Evolutionary conservation across 495 filamentous ascomycete genomes (phyloP).

Genomic region (Pyrenopolyporus hunteri): DNA sequence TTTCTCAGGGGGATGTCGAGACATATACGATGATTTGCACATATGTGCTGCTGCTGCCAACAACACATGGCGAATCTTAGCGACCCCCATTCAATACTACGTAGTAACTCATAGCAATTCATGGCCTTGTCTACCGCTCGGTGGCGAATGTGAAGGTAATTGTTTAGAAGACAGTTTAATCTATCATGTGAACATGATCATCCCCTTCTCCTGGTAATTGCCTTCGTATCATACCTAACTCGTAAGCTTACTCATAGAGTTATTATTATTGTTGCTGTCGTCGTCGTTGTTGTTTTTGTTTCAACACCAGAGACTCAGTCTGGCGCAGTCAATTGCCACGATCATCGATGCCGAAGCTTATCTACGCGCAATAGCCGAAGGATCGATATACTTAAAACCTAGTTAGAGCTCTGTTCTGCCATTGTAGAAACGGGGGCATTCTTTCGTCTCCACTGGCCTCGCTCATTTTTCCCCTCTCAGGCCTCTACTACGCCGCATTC

Average conservation of each 20-base stretch:
- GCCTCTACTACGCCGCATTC: neutral
- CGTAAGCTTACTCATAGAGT: too few relatives aligned
- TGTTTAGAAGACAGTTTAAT: too few relatives aligned
- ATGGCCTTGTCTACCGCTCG: too few relatives aligned
- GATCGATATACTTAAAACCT: conserved; percentile 23
- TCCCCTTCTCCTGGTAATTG: too few relatives aligned
- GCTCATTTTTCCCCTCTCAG: neutral
- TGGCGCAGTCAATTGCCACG: neutral
- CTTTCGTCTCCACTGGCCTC: neutral
- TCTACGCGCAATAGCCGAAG: conserved; percentile 13
- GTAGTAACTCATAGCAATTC: too few relatives aligned
- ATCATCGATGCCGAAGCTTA: conserved; percentile 20
- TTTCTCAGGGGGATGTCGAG: neutral
- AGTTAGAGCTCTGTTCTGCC: neutral
- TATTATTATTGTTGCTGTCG: too few relatives aligned
- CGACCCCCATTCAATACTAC: too few relatives aligned
- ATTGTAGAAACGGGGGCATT: neutral
- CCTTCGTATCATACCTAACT: too few relatives aligned
- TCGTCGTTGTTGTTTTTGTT: too few relatives aligned
- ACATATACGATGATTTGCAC: neutral
- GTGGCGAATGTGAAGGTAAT: too few relatives aligned
- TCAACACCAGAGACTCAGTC: neutral
- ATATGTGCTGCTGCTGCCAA: neutral
- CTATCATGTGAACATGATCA: too few relatives aligned
- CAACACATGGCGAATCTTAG: conserved; percentile 4